A percentile compares a stretch with the other conserved stretches of the same genome.
Evolutionary conservation across 371 early-diverging fungal genomes (phyloP).

Genomic region (Rhizopus arrhizus): DNA sequence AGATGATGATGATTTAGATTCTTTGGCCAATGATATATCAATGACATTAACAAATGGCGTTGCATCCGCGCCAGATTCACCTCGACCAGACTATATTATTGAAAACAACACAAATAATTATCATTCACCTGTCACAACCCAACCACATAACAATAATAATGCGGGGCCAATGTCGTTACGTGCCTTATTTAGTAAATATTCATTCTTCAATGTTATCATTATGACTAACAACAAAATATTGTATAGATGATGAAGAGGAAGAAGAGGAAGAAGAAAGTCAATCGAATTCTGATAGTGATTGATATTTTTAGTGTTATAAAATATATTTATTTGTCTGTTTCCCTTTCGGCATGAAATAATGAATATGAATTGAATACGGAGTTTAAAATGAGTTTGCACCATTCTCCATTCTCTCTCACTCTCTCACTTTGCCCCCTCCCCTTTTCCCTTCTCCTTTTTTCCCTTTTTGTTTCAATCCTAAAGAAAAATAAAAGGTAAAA

Average conservation of each 20-base stretch:
- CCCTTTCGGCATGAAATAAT: neutral
- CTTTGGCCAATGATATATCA: neutral
- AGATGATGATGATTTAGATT: neutral
- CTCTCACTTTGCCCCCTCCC: neutral
- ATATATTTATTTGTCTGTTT: neutral
- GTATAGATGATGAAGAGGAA: neutral
- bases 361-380: too few relatives aligned
- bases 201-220: neutral
- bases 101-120: neutral
- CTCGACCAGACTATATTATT: neutral
- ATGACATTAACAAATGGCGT: neutral
- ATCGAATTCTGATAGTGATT: constrained; percentile 9
- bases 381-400: too few relatives aligned
- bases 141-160: neutral
- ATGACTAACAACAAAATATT: neutral
- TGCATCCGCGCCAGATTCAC: constrained; percentile 1
- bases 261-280: constrained; percentile 11
- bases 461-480: neutral
- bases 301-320: neutral
- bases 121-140: neutral
- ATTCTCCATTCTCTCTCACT: too few relatives aligned
- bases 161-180: constrained; percentile 15
- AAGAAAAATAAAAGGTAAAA: neutral
- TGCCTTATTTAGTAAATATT: constrained; percentile 13
- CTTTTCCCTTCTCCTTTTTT: too few relatives aligned